Conservation (phyloP, 75 land plant species). For the Isoetes taiwanensis region DNA sequence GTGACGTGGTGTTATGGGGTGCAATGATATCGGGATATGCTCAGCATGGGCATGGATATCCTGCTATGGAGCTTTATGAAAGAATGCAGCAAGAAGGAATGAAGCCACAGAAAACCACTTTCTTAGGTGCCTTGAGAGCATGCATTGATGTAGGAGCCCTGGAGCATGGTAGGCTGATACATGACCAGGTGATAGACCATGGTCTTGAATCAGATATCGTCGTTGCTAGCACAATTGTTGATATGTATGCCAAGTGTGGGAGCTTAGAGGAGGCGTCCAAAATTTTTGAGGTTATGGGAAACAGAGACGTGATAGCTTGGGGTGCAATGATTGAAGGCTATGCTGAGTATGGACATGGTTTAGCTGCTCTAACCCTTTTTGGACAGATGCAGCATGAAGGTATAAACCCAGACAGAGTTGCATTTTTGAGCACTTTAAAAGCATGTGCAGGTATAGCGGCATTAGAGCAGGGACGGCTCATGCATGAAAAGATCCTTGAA, state of each 20-base stretch:
- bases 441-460: background rate
- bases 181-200: background rate
- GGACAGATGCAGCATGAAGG: conserved; percentile 1
- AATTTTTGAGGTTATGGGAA: background rate
- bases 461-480: background rate
- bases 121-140: conserved; percentile 36
- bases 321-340: conserved; percentile 2
- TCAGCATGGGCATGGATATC: conserved; percentile 36
- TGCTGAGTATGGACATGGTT: background rate
- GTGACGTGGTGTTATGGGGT: conserved; percentile 40
- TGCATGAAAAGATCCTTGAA: background rate
- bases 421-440: background rate
- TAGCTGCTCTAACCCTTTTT: background rate
- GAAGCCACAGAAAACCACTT: conserved; percentile 38
- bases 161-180: conserved; percentile 3
- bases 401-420: background rate
- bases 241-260: conserved; percentile 3
- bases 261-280: background rate
- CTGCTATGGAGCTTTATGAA: conserved; percentile 31
- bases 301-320: background rate
- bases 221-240: conserved; percentile 1
- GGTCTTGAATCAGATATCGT: conserved; percentile 4
- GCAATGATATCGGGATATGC: conserved; percentile 48
- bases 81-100: conserved; percentile 34
- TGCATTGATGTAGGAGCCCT: conserved; percentile 19